Percentiles rank a stretch among this genome's conserved stretches.
Evolutionary conservation across 1,284 basidiomycete genomes (phyloP).

Genomic region (Tilletia indica): DNA sequence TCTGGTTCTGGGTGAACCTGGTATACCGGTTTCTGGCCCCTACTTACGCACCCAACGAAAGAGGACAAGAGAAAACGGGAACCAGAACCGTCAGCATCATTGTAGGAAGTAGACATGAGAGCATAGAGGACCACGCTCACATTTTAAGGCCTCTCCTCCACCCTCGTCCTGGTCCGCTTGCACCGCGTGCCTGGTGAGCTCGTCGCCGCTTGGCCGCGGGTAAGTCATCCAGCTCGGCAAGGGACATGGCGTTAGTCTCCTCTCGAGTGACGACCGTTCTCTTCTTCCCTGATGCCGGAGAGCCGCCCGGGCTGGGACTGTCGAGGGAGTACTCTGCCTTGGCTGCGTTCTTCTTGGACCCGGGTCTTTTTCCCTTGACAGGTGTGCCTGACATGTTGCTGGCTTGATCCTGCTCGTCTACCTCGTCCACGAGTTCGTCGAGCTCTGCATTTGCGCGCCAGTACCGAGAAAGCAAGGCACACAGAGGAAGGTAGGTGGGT

Average conservation of each 20-base stretch:
- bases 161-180: slow-evolving; percentile 50
- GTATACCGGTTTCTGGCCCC: slow-evolving; percentile 51
- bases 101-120: not conserved
- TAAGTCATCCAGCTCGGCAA: slow-evolving; percentile 45
- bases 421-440: slow-evolving; percentile 16
- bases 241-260: not conserved
- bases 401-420: not conserved
- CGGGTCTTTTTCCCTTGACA: not conserved
- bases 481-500: not conserved
- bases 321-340: not conserved
- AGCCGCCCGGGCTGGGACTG: slow-evolving; percentile 2
- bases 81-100: not conserved
- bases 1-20: slow-evolving; percentile 37
- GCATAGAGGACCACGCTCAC: slow-evolving; percentile 15
- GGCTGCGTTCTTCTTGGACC: not conserved
- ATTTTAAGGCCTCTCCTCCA: slow-evolving; percentile 54
- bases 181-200: slow-evolving; percentile 48
- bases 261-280: not conserved
- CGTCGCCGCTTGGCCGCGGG: slow-evolving; percentile 52
- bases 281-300: not conserved
- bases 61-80: not conserved
- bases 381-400: slow-evolving; percentile 1
- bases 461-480: no score
- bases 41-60: not conserved
- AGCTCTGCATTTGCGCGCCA: not conserved